phyloP scores from a whole-genome alignment of 208 protist genomes.

The Trypanosoma lewisi region DNA sequence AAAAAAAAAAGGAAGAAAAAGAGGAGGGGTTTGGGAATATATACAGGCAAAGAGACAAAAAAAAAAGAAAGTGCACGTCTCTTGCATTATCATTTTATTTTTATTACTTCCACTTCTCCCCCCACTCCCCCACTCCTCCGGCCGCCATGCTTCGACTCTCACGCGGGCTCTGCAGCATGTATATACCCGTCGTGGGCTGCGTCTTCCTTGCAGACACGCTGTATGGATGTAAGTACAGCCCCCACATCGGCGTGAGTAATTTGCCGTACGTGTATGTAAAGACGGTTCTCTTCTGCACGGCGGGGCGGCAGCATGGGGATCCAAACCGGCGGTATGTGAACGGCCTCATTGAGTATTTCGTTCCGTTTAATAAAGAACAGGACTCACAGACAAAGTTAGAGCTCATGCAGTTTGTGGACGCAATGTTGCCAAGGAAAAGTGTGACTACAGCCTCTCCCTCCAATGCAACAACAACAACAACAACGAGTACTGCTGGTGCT shows the following conservation, averaged over 20 bases:
- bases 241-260: conserved; percentile 59
- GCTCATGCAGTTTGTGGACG: conserved; percentile 61
- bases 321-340: conserved; percentile 47
- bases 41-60: neutral
- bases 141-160: conserved; percentile 9
- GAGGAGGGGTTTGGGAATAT: neutral
- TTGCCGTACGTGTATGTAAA: conserved; percentile 79
- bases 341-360: conserved; percentile 55
- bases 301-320: conserved; percentile 31
- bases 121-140: neutral
- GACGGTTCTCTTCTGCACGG: conserved; percentile 61
- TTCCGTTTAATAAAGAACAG: conserved; percentile 40
- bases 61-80: neutral
- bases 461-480: conserved; percentile 9
- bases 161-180: conserved; percentile 31
- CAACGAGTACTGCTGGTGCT: no score
- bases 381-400: conserved; percentile 55
- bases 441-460: neutral
- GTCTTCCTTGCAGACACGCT: conserved; percentile 64
- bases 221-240: conserved; percentile 78
- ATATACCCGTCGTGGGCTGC: conserved; percentile 53
- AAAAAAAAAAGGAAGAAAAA: no score
- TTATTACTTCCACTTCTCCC: neutral
- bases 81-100: no score
- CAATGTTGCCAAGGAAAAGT: conserved; percentile 25